Base-by-base conservation (phyloP, 345 rosid species). In the Citrus mangshanensis region DNA sequence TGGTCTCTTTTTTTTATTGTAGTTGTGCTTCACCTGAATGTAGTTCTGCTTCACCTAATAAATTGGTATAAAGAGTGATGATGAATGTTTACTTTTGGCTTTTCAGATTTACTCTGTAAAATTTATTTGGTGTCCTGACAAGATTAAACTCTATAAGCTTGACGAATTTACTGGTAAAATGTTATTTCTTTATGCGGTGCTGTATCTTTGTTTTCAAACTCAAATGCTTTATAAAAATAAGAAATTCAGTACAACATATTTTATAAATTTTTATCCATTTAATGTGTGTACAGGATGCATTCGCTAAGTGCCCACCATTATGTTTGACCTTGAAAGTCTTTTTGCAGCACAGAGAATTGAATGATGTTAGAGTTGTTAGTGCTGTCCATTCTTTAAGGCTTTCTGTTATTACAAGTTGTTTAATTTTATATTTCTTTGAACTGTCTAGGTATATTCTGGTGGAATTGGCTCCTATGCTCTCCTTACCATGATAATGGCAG, bases 401-500 rank as follows among this genome's bases (percentile, higher is more conserved):
- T 38, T 28, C 75, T 5, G 55, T 70, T 7, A 73, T 72, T 78
- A 9, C 58, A 19, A 60, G 54, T 34, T 70, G 2, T 55, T 69
- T 82, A 79, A 81, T 82, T 85, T 18, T 75, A 30, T 64, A 25
- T 58, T 81, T 63, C 75, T 75, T 78, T 78, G 49, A 72, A 68
- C 61, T 40, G 66, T 86, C 85, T 84, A 95, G 99, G 99, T 92
- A 14, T 92, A 92, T 83, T 88, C 96, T 62, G 99, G 99, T 49
- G 99, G 99, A 73, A 82, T 95, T 78, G 91, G 98, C 74, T 95
- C 98, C 71, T 95, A 93, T 87, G 99, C 98, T 19, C 91, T 95
- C 65, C 93, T 95, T 73, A 81, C 91, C 71, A 95, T 95, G 99
- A 88, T 95, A 62, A 90, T 92, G 87, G 91, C 95, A 24, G 82